Evolutionary conservation across 2,329 filamentous ascomycete genomes (phyloP).

Genomic region (Talaromyces piceae): DNA sequence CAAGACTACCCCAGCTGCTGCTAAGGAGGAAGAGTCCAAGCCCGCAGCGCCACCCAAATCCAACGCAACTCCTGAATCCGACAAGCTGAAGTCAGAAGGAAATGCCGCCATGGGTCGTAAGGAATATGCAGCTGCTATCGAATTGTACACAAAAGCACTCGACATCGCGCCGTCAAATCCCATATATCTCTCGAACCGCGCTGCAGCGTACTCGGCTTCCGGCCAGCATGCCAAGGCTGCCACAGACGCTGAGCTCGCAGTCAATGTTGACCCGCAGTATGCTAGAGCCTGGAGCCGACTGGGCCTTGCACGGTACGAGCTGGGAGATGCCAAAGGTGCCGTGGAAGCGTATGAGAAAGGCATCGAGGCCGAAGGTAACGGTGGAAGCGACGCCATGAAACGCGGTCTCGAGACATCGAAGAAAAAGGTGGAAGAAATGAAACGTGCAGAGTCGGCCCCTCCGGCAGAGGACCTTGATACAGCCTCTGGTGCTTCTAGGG

Average conservation of each 20-base stretch:
- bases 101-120: constrained; percentile 94
- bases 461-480: constrained; percentile 47
- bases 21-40: constrained; percentile 11
- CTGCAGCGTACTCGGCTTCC: constrained; percentile 80
- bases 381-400: constrained; percentile 94
- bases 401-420: constrained; percentile 93
- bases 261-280: constrained; percentile 81
- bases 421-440: constrained; percentile 75
- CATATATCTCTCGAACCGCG: constrained; percentile 96
- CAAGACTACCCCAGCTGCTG: constrained; percentile 45
- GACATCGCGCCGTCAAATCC: constrained; percentile 75
- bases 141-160: constrained; percentile 81
- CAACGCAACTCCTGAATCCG: constrained; percentile 60
- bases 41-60: constrained; percentile 31
- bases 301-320: constrained; percentile 81
- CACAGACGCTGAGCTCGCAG: constrained; percentile 83
- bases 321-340: constrained; percentile 81
- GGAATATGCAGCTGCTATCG: constrained; percentile 76
- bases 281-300: constrained; percentile 96
- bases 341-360: constrained; percentile 94
- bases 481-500: constrained; percentile 37
- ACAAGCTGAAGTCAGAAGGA: constrained; percentile 79
- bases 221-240: constrained; percentile 77
- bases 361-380: constrained; percentile 88
- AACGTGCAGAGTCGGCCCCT: constrained; percentile 44